A percentile compares a stretch with the other conserved stretches of the same genome.
Evolutionary conservation across 768 basidiomycete genomes (phyloP).

Genomic region (Melanogaster broomeanus): DNA sequence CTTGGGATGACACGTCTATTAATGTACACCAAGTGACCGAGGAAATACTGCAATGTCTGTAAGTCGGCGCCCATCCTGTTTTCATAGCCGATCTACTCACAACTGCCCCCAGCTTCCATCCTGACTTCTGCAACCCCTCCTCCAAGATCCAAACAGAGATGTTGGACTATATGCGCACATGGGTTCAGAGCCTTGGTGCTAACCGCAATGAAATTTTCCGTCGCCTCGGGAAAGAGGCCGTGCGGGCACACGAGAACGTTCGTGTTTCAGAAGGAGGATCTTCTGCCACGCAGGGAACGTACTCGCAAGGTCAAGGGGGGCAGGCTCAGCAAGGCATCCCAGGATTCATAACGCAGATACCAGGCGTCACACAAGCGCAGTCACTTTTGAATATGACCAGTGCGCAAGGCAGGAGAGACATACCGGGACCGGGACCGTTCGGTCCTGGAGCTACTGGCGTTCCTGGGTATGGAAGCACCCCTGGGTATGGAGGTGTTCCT

Average conservation of each 20-base stretch:
- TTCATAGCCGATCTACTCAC: background rate
- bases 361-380: constrained; percentile 48
- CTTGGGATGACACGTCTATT: constrained; percentile 74
- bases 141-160: constrained; percentile 76
- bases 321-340: constrained; percentile 49
- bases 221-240: constrained; percentile 63
- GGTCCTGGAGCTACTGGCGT: background rate
- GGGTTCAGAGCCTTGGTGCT: constrained; percentile 55
- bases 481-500: background rate
- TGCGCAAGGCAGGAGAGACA: constrained; percentile 10
- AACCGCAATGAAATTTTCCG: constrained; percentile 50
- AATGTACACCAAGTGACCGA: constrained; percentile 60
- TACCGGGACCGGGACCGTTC: background rate
- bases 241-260: constrained; percentile 73
- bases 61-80: constrained; percentile 54
- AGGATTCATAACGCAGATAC: constrained; percentile 48
- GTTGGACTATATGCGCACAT: constrained; percentile 64
- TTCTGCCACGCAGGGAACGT: constrained; percentile 47
- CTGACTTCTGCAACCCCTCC: constrained; percentile 68
- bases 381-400: constrained; percentile 35
- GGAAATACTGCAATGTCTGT: constrained; percentile 70
- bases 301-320: constrained; percentile 48
- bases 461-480: background rate
- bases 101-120: constrained; percentile 66
- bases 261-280: constrained; percentile 54